Base-by-base conservation (phyloP, 345 rosid genomes). In the Theobroma cacao region DNA sequence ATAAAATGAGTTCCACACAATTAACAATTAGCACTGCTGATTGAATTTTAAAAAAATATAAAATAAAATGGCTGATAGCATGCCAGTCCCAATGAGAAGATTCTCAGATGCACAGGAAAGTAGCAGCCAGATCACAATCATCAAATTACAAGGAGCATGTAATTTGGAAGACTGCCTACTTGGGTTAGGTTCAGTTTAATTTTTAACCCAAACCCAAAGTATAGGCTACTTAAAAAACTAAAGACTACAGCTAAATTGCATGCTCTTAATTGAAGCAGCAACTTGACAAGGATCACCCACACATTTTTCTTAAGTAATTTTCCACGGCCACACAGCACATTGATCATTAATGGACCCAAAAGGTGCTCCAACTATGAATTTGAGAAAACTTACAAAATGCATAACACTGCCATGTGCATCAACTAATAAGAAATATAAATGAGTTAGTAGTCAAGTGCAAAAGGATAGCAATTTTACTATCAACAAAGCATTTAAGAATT, bases 1-100 rank as follows among this genome's bases (percentile, higher is more conserved):
- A 72, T 72, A 47, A 55, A 79, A 73, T 75, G 59, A 38, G 56
- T 28, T 38, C 58, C 41, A 52, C 34, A 33, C 53, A 38, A 53
- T 43, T 31, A 36, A 22, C 43, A 26, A 45, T 71, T 24, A 58
- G 33, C 17, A 17, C 33, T 22, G 36, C 9, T 68, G n/a, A 22
- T n/a, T 2, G 0, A 7, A 52, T 48, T 60, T 59, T 36, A 52
- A 28, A 74, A 62, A 59, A 45, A 40, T 60, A 43, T 15, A 14
- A 38, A 17, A 28, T 30, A 70, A 48, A 48, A 48, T 28, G 40
- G 41, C 13, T 15, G 22, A 68, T 15, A 61, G 3, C 72, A 43
- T 6, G 34, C 34, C n/a, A 43, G 53, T 24, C 72, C 72, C 5
- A 67, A 67, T 67, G 53, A 13, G 5, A 67, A 67, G 34, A 43